Evolutionary conservation across 1,284 basidiomycete genomes (phyloP), one percentile per base, ranked within the genome.

Genomic region (Fomitopsis pinicola): DNA sequence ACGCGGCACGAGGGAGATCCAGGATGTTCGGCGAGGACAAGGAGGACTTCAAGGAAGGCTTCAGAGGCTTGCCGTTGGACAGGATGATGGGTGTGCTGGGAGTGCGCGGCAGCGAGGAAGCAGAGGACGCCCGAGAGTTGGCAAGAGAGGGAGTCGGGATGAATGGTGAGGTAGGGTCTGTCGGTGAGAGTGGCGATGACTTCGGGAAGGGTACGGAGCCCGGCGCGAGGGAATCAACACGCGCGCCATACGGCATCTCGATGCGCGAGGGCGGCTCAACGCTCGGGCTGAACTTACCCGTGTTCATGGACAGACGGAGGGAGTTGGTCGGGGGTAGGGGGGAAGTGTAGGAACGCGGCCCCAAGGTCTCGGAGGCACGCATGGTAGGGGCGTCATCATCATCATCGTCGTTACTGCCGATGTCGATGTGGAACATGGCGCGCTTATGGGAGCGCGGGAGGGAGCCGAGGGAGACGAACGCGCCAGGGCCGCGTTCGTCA

Each of bases 61-160:
- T 95, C 74, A 98, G 87, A 0, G 94, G 91, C 73, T 94, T 92
- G 58, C 94, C 94, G 66, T 94, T 97, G 26, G 91, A 83, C 40
- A 96, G 82, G 59, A 93, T 72, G 62, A 88, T 77, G 28, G 68
- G 62, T 38, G 71, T 69, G 38, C 68, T 67, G 58, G 72, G 66
- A 8, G 67, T 67, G 36, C 73, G 69, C 19, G 71, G 69, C 33
- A 74, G 69, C 9, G 68, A 69, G 26, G 62, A 56, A 22, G 64
- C 46, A 63, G 54, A 8, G 65, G 53, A 3, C 68, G 62, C 6
- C 10, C 45, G 36, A 59, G 64, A 57, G 48, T 58, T 46, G 58
- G 15, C 30, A 57, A 63, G 42, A 40, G 55, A 64, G 26, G 58
- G 22, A 26, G 60, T 60, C 56, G 65, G 58, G 63, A 70, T 60